Evolutionary conservation across 2,329 filamentous ascomycete genomes (phyloP).

Genomic region (Colletotrichum nymphaeae): DNA sequence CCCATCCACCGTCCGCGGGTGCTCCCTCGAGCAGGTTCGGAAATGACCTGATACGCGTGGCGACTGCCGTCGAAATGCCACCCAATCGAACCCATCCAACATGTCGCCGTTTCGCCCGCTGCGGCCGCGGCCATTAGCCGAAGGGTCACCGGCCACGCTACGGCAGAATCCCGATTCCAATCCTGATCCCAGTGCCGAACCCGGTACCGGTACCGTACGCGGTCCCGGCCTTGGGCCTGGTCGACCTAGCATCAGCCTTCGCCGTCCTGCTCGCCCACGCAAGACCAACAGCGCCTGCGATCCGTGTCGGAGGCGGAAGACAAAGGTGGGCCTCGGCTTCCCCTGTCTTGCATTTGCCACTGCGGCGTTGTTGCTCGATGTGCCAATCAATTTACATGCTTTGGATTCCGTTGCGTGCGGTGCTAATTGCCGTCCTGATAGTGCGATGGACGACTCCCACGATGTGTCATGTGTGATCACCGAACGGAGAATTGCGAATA

Average conservation of each 20-base stretch:
- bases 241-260: not conserved
- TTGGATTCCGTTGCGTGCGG: not conserved
- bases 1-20: not conserved
- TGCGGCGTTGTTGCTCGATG: too few species aligned
- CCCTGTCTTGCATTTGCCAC: not conserved
- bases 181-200: not conserved
- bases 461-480: slow-evolving; percentile 24
- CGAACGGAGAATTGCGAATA: slow-evolving; percentile 7
- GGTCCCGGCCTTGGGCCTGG: not conserved
- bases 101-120: slow-evolving; percentile 6
- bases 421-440: not conserved
- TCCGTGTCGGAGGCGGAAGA: slow-evolving; percentile 24
- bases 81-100: not conserved
- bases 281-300: slow-evolving; percentile 25
- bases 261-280: not conserved
- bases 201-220: not conserved
- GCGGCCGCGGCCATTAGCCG: not conserved
- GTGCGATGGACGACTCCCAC: slow-evolving; percentile 21
- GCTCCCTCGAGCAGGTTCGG: not conserved
- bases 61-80: not conserved
- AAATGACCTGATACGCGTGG: not conserved
- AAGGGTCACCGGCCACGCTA: not conserved
- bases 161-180: not conserved
- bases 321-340: slow-evolving; percentile 1
- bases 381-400: not conserved